Evolutionary conservation across 2,329 filamentous ascomycete genomes (phyloP), one percentile per base, ranked within the genome.

Genomic region (Chrysoporthe cubensis): DNA sequence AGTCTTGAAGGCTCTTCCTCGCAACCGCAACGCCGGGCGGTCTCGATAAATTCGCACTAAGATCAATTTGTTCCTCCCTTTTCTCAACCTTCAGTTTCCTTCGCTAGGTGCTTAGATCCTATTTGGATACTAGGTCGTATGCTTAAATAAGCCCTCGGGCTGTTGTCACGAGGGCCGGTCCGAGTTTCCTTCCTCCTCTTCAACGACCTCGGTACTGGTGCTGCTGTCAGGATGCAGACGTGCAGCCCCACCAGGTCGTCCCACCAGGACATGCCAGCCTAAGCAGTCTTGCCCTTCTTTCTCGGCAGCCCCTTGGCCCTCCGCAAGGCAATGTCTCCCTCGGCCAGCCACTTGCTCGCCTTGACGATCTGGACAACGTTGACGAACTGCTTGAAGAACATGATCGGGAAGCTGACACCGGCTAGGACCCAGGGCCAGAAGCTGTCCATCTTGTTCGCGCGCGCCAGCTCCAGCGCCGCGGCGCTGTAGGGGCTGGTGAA

Each of bases 281-380:
- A 69, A 48, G 64, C 62, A 42, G 60, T 59, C 64, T 70, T 71
- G 4, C 48, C 61, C 76, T 74, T 44, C 71, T 81, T 82, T 72
- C 83, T 83, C 34, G 86, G 84, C 40, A 89, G 76, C 3, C 87
- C 88, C 69, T 78, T 79, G 34, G 80, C 82, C 72, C 78, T 86
- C 74, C 93, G 87, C 70, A 85, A 83, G 74, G 87, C 85, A 46
- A 91, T 79, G 75, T 99, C 96, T n/a, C 94, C 94, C 80, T 98
- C 94, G 0, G 93, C 96, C 50, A 99, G 85, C 90, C 93, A 96
- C 76, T 89, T 89, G 80, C 93, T 94, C 7, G 96, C 96, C 80
- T 97, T 97, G 76, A 97, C 88, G 74, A 99, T 86, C 83, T 99
- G 96, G 60, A 98, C 87, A 62, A 97, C 85, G 75, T 99, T 99